Conservation (phyloP, 192 early-diverging fungal species). For the Pilaira anomala region DNA sequence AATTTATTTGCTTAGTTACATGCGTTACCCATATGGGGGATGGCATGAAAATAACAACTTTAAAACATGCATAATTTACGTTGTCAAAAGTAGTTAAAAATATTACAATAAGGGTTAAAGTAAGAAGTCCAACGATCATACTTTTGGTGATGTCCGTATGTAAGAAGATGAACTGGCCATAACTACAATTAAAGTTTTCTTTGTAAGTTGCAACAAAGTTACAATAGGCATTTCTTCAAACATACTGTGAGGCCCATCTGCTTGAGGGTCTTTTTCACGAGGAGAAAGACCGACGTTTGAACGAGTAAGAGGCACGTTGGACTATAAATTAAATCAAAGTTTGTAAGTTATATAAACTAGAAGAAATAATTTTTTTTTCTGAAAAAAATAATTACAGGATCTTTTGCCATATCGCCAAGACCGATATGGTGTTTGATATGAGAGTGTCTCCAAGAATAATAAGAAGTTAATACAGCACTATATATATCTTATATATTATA, state of each 20-base stretch:
- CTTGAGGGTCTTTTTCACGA: slow-evolving; percentile 36
- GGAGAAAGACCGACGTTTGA: slow-evolving; percentile 49
- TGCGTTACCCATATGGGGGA: too few relatives aligned
- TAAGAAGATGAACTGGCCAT: slow-evolving; percentile 87
- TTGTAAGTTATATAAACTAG: too few relatives aligned
- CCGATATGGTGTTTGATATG: slow-evolving; percentile 92
- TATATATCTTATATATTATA: too few relatives aligned
- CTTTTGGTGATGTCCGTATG: slow-evolving; percentile 71
- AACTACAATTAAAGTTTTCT: slow-evolving; percentile 73
- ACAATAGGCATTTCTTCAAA: slow-evolving; percentile 74
- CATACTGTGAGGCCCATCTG: slow-evolving; percentile 36
- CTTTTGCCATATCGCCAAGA: slow-evolving; percentile 82
- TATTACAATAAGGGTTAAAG: slow-evolving; percentile 74
- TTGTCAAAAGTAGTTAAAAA: too few relatives aligned
- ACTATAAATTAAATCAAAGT: slow-evolving; percentile 24
- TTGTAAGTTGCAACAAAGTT: slow-evolving; percentile 56
- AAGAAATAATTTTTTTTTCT: too few relatives aligned
- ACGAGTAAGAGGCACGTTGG: slow-evolving; percentile 72
- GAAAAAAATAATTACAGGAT: slow-evolving; percentile 50
- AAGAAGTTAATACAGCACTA: slow-evolving; percentile 84
- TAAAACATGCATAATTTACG: too few relatives aligned
- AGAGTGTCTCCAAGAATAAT: slow-evolving; percentile 85
- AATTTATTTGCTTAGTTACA: too few relatives aligned
- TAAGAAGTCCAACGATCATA: slow-evolving; percentile 68
- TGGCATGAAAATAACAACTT: too few relatives aligned